phyloP scores from a whole-genome alignment of 768 basidiomycete genomes.

The Russula sp. region DNA sequence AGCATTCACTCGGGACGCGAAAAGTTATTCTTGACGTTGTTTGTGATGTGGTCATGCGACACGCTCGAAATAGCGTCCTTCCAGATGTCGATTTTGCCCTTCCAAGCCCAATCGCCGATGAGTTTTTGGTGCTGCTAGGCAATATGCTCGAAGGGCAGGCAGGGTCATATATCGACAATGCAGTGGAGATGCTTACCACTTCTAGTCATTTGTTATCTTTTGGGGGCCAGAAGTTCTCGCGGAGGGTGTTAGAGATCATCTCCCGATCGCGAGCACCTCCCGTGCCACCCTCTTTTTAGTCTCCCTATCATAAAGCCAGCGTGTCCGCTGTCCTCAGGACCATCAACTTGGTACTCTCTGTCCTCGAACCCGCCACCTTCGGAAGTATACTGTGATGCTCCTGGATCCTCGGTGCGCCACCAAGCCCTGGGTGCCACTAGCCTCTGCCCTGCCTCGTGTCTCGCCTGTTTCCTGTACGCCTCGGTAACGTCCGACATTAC shows the following conservation, averaged over 20 bases:
- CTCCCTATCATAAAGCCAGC: too few relatives aligned
- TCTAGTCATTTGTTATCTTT: too few relatives aligned
- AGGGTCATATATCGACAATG: not conserved
- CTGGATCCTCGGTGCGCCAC: too few relatives aligned
- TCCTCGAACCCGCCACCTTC: too few relatives aligned
- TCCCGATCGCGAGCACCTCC: not conserved
- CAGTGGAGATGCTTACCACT: not conserved
- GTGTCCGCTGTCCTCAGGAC: too few relatives aligned
- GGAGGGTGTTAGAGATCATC: not conserved
- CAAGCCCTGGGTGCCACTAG: too few relatives aligned
- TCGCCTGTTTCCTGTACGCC: too few relatives aligned
- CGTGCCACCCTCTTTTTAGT: too few relatives aligned
- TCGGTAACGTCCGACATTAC: too few relatives aligned
- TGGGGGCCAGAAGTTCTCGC: not conserved
- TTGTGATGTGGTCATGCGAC: constrained; percentile 26
- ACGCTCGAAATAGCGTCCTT: not conserved
- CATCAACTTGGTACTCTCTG: too few relatives aligned
- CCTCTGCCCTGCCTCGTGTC: too few relatives aligned
- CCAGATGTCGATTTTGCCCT: not conserved
- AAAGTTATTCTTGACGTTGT: constrained; percentile 26
- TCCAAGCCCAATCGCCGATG: not conserved
- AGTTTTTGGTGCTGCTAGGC: not conserved
- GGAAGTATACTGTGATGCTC: too few relatives aligned
- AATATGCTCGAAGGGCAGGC: not conserved
- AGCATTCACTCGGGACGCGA: constrained; percentile 11